phyloP scores from a whole-genome alignment of 768 basidiomycete species.

The Tulasnella sp. region DNA sequence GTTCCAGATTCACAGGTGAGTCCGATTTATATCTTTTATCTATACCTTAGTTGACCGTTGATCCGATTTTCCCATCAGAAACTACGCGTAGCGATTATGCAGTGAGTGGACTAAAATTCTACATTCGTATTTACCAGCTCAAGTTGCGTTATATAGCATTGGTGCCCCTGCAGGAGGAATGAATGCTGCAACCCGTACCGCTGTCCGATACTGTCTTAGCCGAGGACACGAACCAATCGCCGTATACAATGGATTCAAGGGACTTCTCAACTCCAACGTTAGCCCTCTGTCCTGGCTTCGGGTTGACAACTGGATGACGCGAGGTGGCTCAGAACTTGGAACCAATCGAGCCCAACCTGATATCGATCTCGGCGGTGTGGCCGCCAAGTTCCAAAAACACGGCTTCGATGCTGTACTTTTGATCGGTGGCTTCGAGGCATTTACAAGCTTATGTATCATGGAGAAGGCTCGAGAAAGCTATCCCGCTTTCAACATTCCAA shows the following conservation, averaged over 20 bases:
- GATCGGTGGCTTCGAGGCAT: conserved; percentile 95
- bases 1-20: conserved; percentile 3
- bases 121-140: not conserved
- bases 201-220: conserved; percentile 81
- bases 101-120: conserved; percentile 40
- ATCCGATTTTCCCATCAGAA: conserved; percentile 32
- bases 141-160: conserved; percentile 38
- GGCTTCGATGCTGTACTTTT: conserved; percentile 66
- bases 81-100: conserved; percentile 70
- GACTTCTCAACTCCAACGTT: conserved; percentile 80
- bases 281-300: conserved; percentile 86
- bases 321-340: conserved; percentile 94
- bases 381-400: conserved; percentile 82
- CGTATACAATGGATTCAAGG: conserved; percentile 91
- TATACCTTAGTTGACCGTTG: too few relatives aligned
- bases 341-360: conserved; percentile 87
- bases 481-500: conserved; percentile 87
- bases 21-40: not conserved
- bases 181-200: conserved; percentile 94
- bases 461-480: conserved; percentile 72
- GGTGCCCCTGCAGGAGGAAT: conserved; percentile 98
- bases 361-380: conserved; percentile 74
- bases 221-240: conserved; percentile 90
- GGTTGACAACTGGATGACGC: conserved; percentile 91
- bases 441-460: conserved; percentile 61